Evolutionary conservation across 768 basidiomycete genomes (phyloP).

Genomic region (Porphyrellus cyaneotinctus): DNA sequence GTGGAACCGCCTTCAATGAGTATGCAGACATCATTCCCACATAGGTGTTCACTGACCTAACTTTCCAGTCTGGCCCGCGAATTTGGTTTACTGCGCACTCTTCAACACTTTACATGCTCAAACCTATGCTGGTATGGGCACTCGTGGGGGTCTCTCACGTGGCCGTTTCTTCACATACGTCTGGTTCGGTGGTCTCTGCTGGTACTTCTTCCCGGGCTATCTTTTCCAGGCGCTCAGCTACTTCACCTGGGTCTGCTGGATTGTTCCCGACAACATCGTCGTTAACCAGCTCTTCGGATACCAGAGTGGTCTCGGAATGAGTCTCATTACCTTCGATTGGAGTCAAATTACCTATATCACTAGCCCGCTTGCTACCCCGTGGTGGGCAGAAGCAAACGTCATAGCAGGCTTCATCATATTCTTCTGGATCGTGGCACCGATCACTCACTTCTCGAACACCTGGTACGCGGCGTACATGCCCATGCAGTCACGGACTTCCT

Average conservation of each 20-base stretch:
- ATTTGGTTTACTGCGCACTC: slow-evolving; percentile 65
- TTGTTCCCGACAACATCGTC: slow-evolving; percentile 61
- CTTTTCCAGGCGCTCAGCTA: slow-evolving; percentile 63
- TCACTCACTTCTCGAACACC: slow-evolving; percentile 33
- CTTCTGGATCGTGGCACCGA: slow-evolving; percentile 31
- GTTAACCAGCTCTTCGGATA: slow-evolving; percentile 80
- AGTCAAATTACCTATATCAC: slow-evolving; percentile 60
- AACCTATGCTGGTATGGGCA: slow-evolving; percentile 40
- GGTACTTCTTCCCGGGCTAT: slow-evolving; percentile 71
- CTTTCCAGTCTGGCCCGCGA: slow-evolving; percentile 64
- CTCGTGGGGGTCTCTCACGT: slow-evolving; percentile 45
- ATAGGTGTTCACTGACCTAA: slow-evolving; percentile 13
- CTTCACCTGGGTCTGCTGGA: slow-evolving; percentile 64
- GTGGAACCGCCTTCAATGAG: slow-evolving; percentile 66
- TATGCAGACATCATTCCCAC: slow-evolving; percentile 22
- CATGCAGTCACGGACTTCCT: slow-evolving; percentile 39
- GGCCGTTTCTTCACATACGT: slow-evolving; percentile 49
- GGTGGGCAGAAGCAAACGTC: slow-evolving; percentile 41
- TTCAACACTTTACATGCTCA: slow-evolving; percentile 75
- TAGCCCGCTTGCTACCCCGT: slow-evolving; percentile 33
- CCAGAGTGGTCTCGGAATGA: slow-evolving; percentile 56
- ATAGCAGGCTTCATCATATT: slow-evolving; percentile 35
- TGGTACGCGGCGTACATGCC: slow-evolving; percentile 39
- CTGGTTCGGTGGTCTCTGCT: slow-evolving; percentile 37
- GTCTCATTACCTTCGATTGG: slow-evolving; percentile 80